Evolutionary conservation across 345 rosid species (phyloP).

Genomic region (Melaleuca alternifolia): DNA sequence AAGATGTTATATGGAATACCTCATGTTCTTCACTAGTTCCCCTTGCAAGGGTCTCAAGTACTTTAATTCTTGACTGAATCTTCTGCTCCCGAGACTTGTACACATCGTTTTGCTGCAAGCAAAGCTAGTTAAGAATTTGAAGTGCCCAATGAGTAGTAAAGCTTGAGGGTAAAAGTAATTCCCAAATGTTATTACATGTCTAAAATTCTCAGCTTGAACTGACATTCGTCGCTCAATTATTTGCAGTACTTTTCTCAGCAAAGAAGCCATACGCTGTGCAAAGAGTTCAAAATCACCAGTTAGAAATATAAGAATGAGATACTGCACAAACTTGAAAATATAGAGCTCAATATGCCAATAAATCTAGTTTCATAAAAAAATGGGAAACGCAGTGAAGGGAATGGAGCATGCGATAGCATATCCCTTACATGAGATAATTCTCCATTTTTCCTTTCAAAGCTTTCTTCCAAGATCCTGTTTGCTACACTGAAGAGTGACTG

Average conservation of each 20-base stretch:
- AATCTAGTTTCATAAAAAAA: background rate
- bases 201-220: conserved; percentile 54
- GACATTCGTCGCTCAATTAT: conserved; percentile 68
- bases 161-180: conserved; percentile 2
- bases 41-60: conserved; percentile 64
- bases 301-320: background rate
- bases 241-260: conserved; percentile 51
- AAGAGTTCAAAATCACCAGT: background rate
- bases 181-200: conserved; percentile 41
- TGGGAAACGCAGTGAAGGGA: background rate
- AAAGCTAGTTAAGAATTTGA: conserved; percentile 9
- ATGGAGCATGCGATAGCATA: background rate
- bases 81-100: conserved; percentile 59
- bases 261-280: conserved; percentile 38
- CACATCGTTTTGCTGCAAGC: conserved; percentile 66
- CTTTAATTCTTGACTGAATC: conserved; percentile 61
- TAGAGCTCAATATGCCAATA: background rate
- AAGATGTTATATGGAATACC: conserved; percentile 24
- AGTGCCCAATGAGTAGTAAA: conserved; percentile 1
- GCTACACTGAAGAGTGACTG: conserved; percentile 52
- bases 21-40: conserved; percentile 70
- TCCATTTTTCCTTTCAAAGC: conserved; percentile 53
- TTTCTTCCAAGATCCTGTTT: conserved; percentile 61
- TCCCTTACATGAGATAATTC: conserved; percentile 60
- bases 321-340: background rate